Evolutionary conservation across 345 rosid genomes (phyloP).

Genomic region (Rhodomyrtus tomentosa): DNA sequence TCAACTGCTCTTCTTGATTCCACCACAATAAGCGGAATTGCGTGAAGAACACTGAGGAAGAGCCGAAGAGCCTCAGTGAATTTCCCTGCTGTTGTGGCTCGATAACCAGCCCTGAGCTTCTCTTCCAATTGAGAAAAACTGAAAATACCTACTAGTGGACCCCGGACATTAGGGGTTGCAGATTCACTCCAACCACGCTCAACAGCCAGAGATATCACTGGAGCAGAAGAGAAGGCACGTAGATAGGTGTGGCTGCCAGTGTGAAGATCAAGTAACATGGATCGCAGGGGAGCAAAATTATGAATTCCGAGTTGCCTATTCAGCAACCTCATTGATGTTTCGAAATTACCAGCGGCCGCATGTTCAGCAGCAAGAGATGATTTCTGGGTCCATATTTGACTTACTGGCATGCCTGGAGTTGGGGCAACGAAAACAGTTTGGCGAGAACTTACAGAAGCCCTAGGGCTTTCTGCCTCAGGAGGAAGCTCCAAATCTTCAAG

Average conservation of each 20-base stretch:
- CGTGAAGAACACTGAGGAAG: constrained; percentile 72
- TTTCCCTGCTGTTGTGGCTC: constrained; percentile 76
- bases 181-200: constrained; percentile 80
- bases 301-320: constrained; percentile 80
- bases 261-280: constrained; percentile 67
- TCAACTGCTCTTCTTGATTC: constrained; percentile 96
- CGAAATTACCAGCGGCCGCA: constrained; percentile 85
- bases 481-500: constrained; percentile 97
- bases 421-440: constrained; percentile 74
- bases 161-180: constrained; percentile 72
- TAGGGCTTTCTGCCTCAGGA: constrained; percentile 77
- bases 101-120: constrained; percentile 84
- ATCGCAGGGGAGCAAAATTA: constrained; percentile 62
- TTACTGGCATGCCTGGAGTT: constrained; percentile 73
- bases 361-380: constrained; percentile 93
- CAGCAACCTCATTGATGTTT: constrained; percentile 85
- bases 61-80: constrained; percentile 64
- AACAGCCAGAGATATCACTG: constrained; percentile 68
- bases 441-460: constrained; percentile 38
- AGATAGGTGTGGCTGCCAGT: constrained; percentile 69
- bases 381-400: constrained; percentile 76
- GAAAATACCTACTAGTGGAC: constrained; percentile 72
- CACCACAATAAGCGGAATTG: constrained; percentile 83
- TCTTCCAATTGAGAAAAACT: constrained; percentile 82
- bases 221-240: constrained; percentile 65